A percentile compares a stretch with the other conserved stretches of the same genome.
phyloP scores from a whole-genome alignment of 495 filamentous ascomycete species.

The Podospora fimiseda region DNA sequence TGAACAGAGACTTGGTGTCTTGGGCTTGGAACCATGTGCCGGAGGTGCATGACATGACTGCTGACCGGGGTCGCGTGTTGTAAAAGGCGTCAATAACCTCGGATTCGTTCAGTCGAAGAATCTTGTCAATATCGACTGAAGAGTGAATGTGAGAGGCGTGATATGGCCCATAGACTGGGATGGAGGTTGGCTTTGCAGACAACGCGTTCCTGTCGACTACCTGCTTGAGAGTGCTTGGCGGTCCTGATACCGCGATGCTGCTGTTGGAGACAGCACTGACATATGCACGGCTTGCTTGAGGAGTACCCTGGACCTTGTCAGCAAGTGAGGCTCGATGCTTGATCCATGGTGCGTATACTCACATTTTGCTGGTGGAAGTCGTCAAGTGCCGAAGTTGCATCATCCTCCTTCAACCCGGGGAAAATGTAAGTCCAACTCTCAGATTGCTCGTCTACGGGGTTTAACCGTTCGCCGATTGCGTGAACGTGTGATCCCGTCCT shows the following conservation, averaged over 20 bases:
- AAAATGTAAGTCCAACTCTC: conserved; percentile 54
- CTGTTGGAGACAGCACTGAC: conserved; percentile 65
- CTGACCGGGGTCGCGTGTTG: conserved; percentile 44
- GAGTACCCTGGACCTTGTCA: conserved; percentile 42
- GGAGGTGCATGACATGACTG: conserved; percentile 52
- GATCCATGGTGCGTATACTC: conserved; percentile 6
- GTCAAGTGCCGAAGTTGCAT: conserved; percentile 39
- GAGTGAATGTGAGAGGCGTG: conserved; percentile 71
- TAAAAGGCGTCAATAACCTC: conserved; percentile 34
- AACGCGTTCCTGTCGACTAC: conserved; percentile 52
- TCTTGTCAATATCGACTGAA: conserved; percentile 51
- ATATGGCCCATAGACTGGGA: conserved; percentile 73
- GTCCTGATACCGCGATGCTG: conserved; percentile 72
- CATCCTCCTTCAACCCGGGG: conserved; percentile 36
- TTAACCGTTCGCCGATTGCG: conserved; percentile 42
- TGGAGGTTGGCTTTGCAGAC: conserved; percentile 51
- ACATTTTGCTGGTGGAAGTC: conserved; percentile 49
- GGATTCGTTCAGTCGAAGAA: conserved; percentile 44
- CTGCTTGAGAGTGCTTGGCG: conserved; percentile 54
- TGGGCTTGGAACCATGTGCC: conserved; percentile 41
- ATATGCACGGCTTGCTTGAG: conserved; percentile 58
- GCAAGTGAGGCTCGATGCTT: conserved; percentile 6
- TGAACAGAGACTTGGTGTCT: conserved; percentile 46
- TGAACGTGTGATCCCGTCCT: conserved; percentile 59
- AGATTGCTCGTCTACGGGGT: conserved; percentile 41